phyloP scores from a whole-genome alignment of 208 protist species.

The Trypanosoma vivax region DNA sequence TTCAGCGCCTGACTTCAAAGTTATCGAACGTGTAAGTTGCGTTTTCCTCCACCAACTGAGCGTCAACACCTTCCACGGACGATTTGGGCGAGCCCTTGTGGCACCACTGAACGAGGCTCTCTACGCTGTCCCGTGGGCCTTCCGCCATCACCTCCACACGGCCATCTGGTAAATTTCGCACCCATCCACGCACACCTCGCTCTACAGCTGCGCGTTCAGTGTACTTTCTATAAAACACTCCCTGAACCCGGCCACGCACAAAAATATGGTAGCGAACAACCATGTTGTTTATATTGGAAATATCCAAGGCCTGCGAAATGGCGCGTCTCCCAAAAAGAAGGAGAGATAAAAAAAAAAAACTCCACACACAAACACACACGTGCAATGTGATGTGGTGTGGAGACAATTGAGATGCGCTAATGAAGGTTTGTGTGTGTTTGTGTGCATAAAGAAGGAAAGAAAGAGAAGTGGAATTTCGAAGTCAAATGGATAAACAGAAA shows the following conservation, averaged over 20 bases:
- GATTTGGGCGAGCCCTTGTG: slow-evolving; percentile 69
- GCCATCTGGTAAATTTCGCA: slow-evolving; percentile 70
- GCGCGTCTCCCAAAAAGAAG: neutral
- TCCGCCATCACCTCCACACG: slow-evolving; percentile 73
- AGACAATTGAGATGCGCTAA: neutral
- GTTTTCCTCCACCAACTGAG: neutral
- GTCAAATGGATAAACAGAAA: no score
- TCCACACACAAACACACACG: neutral
- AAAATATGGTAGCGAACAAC: slow-evolving; percentile 41
- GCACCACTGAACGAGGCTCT: slow-evolving; percentile 62
- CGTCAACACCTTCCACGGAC: slow-evolving; percentile 18
- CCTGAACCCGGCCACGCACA: slow-evolving; percentile 80
- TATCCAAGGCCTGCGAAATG: no score
- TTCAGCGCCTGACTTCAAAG: slow-evolving; percentile 12
- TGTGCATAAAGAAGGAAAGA: neutral
- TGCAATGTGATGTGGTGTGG: neutral
- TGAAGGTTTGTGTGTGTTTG: neutral
- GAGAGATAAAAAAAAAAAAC: neutral
- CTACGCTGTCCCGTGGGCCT: slow-evolving; percentile 36
- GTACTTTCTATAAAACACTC: slow-evolving; percentile 87
- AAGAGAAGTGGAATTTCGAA: no score
- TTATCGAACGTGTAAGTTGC: slow-evolving; percentile 1
- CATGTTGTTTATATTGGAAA: neutral
- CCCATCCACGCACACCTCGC: slow-evolving; percentile 67
- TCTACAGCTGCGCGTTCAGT: slow-evolving; percentile 35